phyloP scores from a whole-genome alignment of 768 basidiomycete species.

The Amanita muscaria region DNA sequence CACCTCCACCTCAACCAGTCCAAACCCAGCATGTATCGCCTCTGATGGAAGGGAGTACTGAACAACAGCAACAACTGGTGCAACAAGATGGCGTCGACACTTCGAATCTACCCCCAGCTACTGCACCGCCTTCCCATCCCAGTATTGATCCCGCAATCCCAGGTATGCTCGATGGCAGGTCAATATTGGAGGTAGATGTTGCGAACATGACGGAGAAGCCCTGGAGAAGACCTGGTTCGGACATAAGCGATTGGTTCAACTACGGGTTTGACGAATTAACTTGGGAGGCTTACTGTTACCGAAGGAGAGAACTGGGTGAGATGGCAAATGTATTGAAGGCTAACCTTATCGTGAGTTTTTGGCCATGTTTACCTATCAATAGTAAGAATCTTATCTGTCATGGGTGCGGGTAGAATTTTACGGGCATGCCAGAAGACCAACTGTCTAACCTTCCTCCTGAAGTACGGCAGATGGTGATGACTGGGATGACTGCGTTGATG shows the following conservation, averaged over 20 bases:
- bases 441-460: slow-evolving; percentile 71
- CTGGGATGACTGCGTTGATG: slow-evolving; percentile 74
- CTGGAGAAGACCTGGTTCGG: slow-evolving; percentile 88
- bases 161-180: slow-evolving; percentile 64
- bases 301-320: slow-evolving; percentile 74
- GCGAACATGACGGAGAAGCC: slow-evolving; percentile 69
- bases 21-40: slow-evolving; percentile 10
- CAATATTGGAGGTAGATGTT: slow-evolving; percentile 81
- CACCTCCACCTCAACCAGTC: slow-evolving; percentile 11
- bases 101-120: slow-evolving; percentile 52
- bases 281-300: slow-evolving; percentile 89
- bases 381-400: slow-evolving; percentile 8
- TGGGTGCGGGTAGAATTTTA: no score
- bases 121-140: slow-evolving; percentile 76
- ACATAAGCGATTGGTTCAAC: slow-evolving; percentile 97
- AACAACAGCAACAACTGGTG: slow-evolving; percentile 7
- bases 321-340: slow-evolving; percentile 72
- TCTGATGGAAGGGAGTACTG: not conserved
- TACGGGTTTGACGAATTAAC: slow-evolving; percentile 97
- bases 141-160: slow-evolving; percentile 57
- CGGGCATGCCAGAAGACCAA: slow-evolving; percentile 77
- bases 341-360: slow-evolving; percentile 63
- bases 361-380: not conserved
- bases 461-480: slow-evolving; percentile 81
- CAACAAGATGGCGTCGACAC: slow-evolving; percentile 42